Base-by-base conservation (phyloP, 2,329 filamentous ascomycete genomes). In the Aspergillus proliferans region DNA sequence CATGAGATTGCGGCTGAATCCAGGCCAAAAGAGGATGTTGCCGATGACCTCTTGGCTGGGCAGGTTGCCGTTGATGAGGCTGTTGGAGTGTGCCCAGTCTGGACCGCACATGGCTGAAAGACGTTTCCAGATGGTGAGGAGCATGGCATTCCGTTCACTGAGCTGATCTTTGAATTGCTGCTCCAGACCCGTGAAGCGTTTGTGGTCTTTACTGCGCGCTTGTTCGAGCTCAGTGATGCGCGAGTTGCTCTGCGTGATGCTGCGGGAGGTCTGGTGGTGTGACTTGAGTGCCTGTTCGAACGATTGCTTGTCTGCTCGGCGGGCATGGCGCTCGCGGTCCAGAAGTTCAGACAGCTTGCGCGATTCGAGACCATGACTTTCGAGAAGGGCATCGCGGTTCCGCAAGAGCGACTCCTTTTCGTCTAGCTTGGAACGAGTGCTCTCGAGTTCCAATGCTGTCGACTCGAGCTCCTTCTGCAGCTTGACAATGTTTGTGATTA, bases 361-460 rank as follows among this genome's bases (percentile, higher is more conserved):
- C 47, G 84, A 86, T 67, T 98, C 93, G 19, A 97, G 79, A 2
- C 86, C 88, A 61, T 93, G 88, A 22, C 85, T 88, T 69, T 98
- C 93, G 8, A 98, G 81, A 4, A 97, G 78, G 2, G 84, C 79
- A 64, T 97, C 93, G 12, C 92, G 88, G 66, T 92, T 88, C 61
- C 91, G 89, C 62, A 98, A 85, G 57, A 95, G 79, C 47, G 86
- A 84, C 54, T 97, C 91, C 68, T 94, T 96, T 65, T 97, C 91
- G n/a, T 85, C 82, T 26, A 95, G 72, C 10, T 88, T 82, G 9
- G 83, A 82, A 65, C 87, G 89, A 14, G 86, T 84, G 7, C 79
- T 78, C 58, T 95, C 88, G 19, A 97, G 83, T 53, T 95, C 88
- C 43, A 87, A 82, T 18, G 88, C 78, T 0, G 88, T 93, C 47